A percentile compares a stretch with the other conserved stretches of the same genome.
Evolutionary conservation across 2,329 filamentous ascomycete species (phyloP).

Genomic region (Xylaria arbuscula): DNA sequence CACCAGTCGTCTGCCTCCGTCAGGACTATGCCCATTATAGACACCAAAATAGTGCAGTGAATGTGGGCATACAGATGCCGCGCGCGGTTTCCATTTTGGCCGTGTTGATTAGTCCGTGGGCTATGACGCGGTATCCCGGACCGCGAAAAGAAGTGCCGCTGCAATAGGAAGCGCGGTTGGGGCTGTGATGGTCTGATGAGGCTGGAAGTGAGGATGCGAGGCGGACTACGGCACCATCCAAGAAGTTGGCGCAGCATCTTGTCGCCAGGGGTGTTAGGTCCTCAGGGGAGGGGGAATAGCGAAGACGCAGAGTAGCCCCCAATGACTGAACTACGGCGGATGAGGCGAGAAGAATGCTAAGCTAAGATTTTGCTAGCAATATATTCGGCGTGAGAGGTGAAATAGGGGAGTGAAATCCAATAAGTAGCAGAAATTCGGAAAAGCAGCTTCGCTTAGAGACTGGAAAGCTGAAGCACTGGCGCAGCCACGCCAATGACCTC

Average conservation of each 20-base stretch:
- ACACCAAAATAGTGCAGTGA: constrained; percentile 38
- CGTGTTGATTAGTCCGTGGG: constrained; percentile 4
- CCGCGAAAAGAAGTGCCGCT: constrained; percentile 23
- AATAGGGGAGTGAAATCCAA: background rate
- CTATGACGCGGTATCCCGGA: constrained; percentile 10
- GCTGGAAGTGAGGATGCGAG: constrained; percentile 16
- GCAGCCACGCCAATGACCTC: background rate
- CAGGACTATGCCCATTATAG: constrained; percentile 37
- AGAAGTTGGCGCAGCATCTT: constrained; percentile 38
- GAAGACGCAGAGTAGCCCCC: background rate
- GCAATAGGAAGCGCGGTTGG: background rate
- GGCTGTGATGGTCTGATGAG: constrained; percentile 16
- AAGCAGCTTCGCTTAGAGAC: background rate
- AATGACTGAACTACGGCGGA: background rate
- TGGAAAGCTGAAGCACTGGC: background rate
- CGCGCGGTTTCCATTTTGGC: constrained; percentile 8
- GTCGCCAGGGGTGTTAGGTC: background rate
- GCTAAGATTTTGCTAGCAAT: background rate
- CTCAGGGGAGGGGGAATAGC: background rate
- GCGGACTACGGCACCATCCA: constrained; percentile 29
- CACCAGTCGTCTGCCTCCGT: constrained; percentile 33
- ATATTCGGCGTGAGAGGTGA: background rate
- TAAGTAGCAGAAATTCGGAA: background rate
- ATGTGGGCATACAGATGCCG: constrained; percentile 30
- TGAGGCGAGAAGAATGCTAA: background rate